These are phyloP conservation scores for Neurospora cerealis DNA, from an alignment of 495 filamentous ascomycete species.

Conservation along the genomic window DNA sequence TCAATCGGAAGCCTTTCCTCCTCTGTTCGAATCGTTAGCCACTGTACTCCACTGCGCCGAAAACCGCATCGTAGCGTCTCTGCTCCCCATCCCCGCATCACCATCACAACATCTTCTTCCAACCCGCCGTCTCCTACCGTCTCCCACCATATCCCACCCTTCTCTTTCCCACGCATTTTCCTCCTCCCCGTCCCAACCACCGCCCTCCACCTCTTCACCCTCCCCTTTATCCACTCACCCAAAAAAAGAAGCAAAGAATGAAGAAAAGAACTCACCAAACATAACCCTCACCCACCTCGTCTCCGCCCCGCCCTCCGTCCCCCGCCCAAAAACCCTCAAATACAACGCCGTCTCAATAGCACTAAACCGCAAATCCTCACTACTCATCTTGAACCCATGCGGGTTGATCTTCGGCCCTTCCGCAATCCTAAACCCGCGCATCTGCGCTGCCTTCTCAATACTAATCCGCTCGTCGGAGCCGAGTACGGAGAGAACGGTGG, in stretches of 20 bases:
- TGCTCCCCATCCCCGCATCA: not conserved
- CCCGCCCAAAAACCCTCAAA: slow-evolving; percentile 18
- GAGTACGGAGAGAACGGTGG: slow-evolving; percentile 3
- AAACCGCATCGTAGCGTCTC: not conserved
- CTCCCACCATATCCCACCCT: not conserved
- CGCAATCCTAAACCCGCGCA: slow-evolving; percentile 12
- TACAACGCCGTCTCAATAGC: slow-evolving; percentile 21
- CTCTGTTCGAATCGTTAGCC: slow-evolving; percentile 4
- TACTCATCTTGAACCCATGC: slow-evolving; percentile 11
- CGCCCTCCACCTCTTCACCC: not conserved
- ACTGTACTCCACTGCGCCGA: not conserved
- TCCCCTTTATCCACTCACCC: too few species aligned
- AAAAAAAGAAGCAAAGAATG: not conserved
- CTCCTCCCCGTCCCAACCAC: not conserved
- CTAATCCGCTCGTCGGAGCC: slow-evolving; percentile 9
- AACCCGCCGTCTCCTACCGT: not conserved
- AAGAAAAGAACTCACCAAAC: slow-evolving; percentile 14
- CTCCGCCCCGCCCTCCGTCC: slow-evolving; percentile 10
- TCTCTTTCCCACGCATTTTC: not conserved
- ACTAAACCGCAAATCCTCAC: slow-evolving; percentile 7
- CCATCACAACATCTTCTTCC: not conserved
- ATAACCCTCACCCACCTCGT: slow-evolving; percentile 17
- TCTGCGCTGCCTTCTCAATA: slow-evolving; percentile 15
- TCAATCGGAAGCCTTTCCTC: slow-evolving; percentile 22
- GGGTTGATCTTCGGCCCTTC: slow-evolving; percentile 13